phyloP scores from a whole-genome alignment of 441 rosid genomes.

The Eruca vesicaria region DNA sequence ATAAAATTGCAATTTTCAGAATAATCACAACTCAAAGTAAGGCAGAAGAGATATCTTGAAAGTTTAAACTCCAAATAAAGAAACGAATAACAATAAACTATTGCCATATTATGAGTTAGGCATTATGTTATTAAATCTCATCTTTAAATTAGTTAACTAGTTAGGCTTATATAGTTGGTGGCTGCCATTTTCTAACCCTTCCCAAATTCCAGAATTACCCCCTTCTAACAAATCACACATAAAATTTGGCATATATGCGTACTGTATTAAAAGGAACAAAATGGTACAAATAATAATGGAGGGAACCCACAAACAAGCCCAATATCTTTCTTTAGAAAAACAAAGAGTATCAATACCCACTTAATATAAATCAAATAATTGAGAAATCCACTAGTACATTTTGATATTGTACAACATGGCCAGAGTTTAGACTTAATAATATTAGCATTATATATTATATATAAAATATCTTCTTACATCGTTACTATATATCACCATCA shows the following conservation, averaged over 20 bases:
- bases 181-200: conserved; percentile 37
- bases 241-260: conserved; percentile 20
- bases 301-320: conserved; percentile 14
- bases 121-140: conserved; percentile 4
- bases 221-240: conserved; percentile 17
- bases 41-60: not conserved
- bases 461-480: not conserved
- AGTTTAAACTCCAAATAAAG: not conserved
- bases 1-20: not conserved
- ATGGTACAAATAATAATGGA: conserved; percentile 9
- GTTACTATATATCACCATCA: not conserved
- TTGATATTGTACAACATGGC: conserved; percentile 31
- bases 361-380: conserved; percentile 23
- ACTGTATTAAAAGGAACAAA: not conserved
- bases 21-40: not conserved
- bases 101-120: not conserved
- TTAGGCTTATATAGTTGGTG: conserved; percentile 30
- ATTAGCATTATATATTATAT: not conserved
- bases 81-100: not conserved
- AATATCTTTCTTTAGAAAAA: not conserved
- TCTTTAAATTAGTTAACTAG: conserved; percentile 32
- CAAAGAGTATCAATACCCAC: conserved; percentile 34
- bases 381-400: conserved; percentile 23
- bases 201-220: conserved; percentile 16
- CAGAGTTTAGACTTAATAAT: conserved; percentile 8